Conservation (phyloP, 1,284 basidiomycete genomes). For the Testicularia cyperi region DNA sequence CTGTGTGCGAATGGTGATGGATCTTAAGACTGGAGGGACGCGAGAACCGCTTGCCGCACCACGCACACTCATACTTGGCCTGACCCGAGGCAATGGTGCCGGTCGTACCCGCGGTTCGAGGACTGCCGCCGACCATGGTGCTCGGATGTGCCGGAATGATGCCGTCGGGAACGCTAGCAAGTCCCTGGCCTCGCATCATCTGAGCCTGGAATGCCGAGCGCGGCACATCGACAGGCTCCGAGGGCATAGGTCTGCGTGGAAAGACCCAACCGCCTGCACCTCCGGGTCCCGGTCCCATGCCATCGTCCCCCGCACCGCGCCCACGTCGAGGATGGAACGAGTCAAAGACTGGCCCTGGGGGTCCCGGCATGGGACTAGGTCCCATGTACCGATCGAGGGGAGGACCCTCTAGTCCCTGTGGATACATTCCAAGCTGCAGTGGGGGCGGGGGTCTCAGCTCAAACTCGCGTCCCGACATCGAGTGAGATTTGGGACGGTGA, state of each 20-base stretch:
- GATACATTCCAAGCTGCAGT: slow-evolving; percentile 16
- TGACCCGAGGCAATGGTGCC: slow-evolving; percentile 36
- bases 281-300: slow-evolving; percentile 10
- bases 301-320: slow-evolving; percentile 28
- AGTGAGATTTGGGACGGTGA: slow-evolving; percentile 32
- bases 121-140: slow-evolving; percentile 17
- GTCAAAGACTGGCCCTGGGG: slow-evolving; percentile 20
- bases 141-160: slow-evolving; percentile 29
- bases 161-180: slow-evolving; percentile 26
- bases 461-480: slow-evolving; percentile 29
- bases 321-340: slow-evolving; percentile 37
- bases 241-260: slow-evolving; percentile 26
- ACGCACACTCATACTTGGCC: slow-evolving; percentile 54
- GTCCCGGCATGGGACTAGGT: too few relatives aligned
- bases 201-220: slow-evolving; percentile 32
- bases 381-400: slow-evolving; percentile 19
- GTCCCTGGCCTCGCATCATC: slow-evolving; percentile 26
- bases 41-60: slow-evolving; percentile 55
- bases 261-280: slow-evolving; percentile 41
- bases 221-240: slow-evolving; percentile 27
- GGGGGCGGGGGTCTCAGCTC: slow-evolving; percentile 14
- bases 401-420: slow-evolving; percentile 23
- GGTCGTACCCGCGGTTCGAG: slow-evolving; percentile 19
- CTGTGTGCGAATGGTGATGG: slow-evolving; percentile 57
- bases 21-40: slow-evolving; percentile 55